phyloP scores from a whole-genome alignment of 108 stramenopile genomes.

The Chaetoceros tenuissimus region DNA sequence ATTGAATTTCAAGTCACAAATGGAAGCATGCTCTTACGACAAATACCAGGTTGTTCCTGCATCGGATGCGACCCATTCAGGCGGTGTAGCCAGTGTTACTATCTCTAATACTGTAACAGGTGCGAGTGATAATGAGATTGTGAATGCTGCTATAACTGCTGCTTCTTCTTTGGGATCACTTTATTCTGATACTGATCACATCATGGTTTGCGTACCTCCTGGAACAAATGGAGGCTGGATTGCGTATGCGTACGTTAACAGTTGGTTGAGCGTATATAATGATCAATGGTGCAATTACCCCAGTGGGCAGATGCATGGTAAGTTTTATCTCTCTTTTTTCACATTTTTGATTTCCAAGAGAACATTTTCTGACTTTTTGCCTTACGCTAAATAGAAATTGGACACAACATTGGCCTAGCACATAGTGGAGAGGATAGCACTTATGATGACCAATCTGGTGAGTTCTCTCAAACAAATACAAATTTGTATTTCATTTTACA shows the following conservation, averaged over 20 bases:
- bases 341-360: neutral
- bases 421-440: neutral
- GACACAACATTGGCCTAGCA: neutral
- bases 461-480: no score
- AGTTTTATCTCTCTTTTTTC: neutral
- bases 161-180: slow-evolving; percentile 8
- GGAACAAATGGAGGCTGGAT: slow-evolving; percentile 20
- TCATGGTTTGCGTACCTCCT: slow-evolving; percentile 36
- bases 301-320: slow-evolving; percentile 32
- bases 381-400: neutral
- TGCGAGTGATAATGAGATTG: slow-evolving; percentile 9
- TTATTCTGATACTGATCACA: slow-evolving; percentile 16
- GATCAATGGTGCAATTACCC: slow-evolving; percentile 41
- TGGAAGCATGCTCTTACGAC: slow-evolving; percentile 26
- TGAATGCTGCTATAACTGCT: slow-evolving; percentile 13
- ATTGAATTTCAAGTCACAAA: slow-evolving; percentile 27
- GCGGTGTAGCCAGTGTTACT: slow-evolving; percentile 16
- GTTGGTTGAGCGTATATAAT: slow-evolving; percentile 32
- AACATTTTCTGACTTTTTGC: neutral
- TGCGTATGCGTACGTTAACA: slow-evolving; percentile 30
- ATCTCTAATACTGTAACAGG: slow-evolving; percentile 6
- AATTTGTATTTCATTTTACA: no score
- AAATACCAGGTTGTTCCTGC: slow-evolving; percentile 20
- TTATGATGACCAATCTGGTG: no score
- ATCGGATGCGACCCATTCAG: neutral